Percentiles rank a stretch among this genome's conserved stretches.
Conservation (phyloP, 2,329 filamentous ascomycete genomes). For the Sarocladiaceae sp. region DNA sequence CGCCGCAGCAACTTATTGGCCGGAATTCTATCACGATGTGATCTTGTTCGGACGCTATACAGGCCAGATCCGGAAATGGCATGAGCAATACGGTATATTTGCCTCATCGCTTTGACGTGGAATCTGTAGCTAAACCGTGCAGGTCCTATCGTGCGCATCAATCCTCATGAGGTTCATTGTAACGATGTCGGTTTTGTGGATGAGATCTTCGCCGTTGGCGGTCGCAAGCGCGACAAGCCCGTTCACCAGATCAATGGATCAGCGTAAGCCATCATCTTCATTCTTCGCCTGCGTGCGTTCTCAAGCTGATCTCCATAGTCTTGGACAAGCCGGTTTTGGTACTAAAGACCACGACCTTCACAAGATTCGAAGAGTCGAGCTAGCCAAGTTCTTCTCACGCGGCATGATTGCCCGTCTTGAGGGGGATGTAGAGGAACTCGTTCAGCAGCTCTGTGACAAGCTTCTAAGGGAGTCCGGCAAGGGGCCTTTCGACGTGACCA, state of each 20-base stretch:
- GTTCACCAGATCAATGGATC: slow-evolving; percentile 12
- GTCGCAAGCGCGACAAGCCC: slow-evolving; percentile 11
- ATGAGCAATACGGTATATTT: slow-evolving; percentile 32
- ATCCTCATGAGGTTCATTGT: slow-evolving; percentile 29
- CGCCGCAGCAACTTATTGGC: slow-evolving; percentile 13
- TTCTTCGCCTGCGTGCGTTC: no score
- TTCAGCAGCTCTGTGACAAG: slow-evolving; percentile 24
- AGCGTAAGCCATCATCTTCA: no score
- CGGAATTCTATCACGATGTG: slow-evolving; percentile 16
- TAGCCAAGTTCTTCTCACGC: slow-evolving; percentile 27
- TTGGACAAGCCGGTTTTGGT: slow-evolving; percentile 17
- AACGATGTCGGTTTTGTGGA: slow-evolving; percentile 25
- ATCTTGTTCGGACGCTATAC: slow-evolving; percentile 14
- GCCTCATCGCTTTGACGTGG: no score
- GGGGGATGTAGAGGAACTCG: slow-evolving; percentile 19
- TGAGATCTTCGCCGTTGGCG: slow-evolving; percentile 25
- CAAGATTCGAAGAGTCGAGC: slow-evolving; percentile 19
- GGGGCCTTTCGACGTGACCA: slow-evolving; percentile 10
- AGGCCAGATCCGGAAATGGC: slow-evolving; percentile 36
- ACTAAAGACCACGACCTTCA: slow-evolving; percentile 23
- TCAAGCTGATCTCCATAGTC: not conserved
- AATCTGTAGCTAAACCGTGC: not conserved
- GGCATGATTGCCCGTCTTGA: slow-evolving; percentile 25
- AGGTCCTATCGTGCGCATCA: slow-evolving; percentile 14
- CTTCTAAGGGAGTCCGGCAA: slow-evolving; percentile 13